These are phyloP conservation scores for Saitozyma podzolica DNA, from an alignment of 768 basidiomycete genomes.

Conservation along the genomic window DNA sequence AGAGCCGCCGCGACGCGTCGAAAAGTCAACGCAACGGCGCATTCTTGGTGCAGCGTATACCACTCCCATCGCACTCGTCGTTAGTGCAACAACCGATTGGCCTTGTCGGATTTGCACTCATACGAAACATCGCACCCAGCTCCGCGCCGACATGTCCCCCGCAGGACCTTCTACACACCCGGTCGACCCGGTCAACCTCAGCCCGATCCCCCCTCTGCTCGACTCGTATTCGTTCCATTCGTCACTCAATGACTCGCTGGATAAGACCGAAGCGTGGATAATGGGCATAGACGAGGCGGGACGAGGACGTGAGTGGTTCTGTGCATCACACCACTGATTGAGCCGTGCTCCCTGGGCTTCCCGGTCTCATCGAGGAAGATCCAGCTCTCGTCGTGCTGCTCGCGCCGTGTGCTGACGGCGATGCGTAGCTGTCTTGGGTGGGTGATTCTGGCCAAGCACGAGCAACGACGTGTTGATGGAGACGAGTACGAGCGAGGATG, in stretches of 20 bases:
- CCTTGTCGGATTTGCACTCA: no score
- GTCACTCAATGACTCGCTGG: conserved; percentile 11
- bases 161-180: conserved; percentile 1
- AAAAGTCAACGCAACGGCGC: no score
- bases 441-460: conserved; percentile 10
- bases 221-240: conserved; percentile 48
- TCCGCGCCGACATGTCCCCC: no score
- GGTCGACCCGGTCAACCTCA: conserved; percentile 39
- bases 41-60: no score
- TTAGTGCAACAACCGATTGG: no score
- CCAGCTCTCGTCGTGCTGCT: no score
- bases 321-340: not conserved
- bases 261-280: conserved; percentile 65
- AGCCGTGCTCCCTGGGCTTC: not conserved
- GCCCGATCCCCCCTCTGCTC: conserved; percentile 27
- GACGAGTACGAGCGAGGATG: no score
- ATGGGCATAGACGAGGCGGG: conserved; percentile 99
- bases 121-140: no score
- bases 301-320: conserved; percentile 63
- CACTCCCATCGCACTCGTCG: no score
- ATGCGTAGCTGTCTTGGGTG: conserved; percentile 68
- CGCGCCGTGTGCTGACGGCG: not conserved
- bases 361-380: no score
- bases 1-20: no score
- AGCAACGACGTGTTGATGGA: not conserved